Base-by-base conservation (phyloP, 805 yeast genomes). In the Barnettozyma californica region DNA sequence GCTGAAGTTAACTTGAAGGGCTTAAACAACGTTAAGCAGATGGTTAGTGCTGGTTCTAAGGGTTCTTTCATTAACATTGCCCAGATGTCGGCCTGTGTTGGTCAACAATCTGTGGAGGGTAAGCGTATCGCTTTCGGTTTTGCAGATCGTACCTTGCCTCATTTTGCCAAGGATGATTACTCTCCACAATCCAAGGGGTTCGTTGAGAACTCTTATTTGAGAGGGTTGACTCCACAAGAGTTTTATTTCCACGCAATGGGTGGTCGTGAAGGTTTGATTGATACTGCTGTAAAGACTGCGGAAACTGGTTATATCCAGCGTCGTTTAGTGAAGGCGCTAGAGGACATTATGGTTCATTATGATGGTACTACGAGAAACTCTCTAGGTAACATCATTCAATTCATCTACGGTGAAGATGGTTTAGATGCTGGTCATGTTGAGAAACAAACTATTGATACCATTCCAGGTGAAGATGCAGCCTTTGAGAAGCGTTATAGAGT, bases 221-320 rank as follows among this genome's bases (percentile, higher is more conserved):
- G 98, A 75, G 99, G 99, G 35, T 77, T 94, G 62, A 91, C 99
- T 6, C 99, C 99, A 31, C 98, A 94, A 69, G 99, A 94, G 68
- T 94, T 94, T 68, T 91, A 94, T 68, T 94, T 94, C 84, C 99
- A 94, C 68, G 97, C 98, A 46, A 94, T 94, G 97, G 98, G 99
- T 64, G 99, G 99, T 75, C 89, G 99, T 79, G 99, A 94, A 74
- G 99, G 99, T 77, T 77, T 94, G 66, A 95, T 94, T 67, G 99
- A 94, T 78, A 94, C 99, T 47, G 99, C 99, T 14, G 99, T 94
- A 43, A 94, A 94, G 69, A 94, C 99, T 38, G 98, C 99, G 2
- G 98, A 92, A 71, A 91, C 98, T 25, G 98, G 98, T 73, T 92
- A 92, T 68, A 91, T 92, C 64, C 98, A 92, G 73, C 92, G 98